These are phyloP conservation scores for Trichoderma semiorbis DNA, from an alignment of 2,329 filamentous ascomycete genomes.

Conservation along the genomic window DNA sequence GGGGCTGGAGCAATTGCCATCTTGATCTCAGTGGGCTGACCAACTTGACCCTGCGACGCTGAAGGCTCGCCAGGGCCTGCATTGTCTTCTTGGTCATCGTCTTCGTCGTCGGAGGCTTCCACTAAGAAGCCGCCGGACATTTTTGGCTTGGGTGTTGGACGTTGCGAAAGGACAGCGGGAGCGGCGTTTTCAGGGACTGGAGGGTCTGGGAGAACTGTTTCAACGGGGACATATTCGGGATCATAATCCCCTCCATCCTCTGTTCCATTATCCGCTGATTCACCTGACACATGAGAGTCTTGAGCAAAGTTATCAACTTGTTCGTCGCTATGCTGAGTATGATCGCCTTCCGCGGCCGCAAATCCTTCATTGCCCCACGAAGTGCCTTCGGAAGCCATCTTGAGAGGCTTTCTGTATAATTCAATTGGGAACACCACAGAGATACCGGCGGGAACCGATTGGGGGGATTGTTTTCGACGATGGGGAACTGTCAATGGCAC, in stretches of 20 bases:
- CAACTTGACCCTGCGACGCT: conserved; percentile 8
- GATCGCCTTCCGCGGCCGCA: conserved; percentile 54
- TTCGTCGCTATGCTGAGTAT: conserved; percentile 54
- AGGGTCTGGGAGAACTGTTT: conserved; percentile 38
- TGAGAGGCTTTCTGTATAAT: conserved; percentile 19
- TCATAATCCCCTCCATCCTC: conserved; percentile 58
- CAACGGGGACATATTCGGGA: conserved; percentile 51
- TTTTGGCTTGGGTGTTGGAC: conserved; percentile 50
- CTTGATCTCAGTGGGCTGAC: conserved; percentile 24
- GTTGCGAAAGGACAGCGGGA: conserved; percentile 29
- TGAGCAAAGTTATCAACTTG: conserved; percentile 50
- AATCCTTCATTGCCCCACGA: conserved; percentile 53
- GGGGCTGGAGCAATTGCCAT: conserved; percentile 23
- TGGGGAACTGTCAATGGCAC: neutral
- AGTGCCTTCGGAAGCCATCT: conserved; percentile 39
- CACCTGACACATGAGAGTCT: conserved; percentile 47
- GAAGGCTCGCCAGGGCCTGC: neutral
- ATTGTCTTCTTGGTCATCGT: conserved; percentile 25
- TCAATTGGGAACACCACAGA: conserved; percentile 7
- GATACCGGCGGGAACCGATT: neutral
- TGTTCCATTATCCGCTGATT: conserved; percentile 44
- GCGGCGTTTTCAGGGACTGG: conserved; percentile 34
- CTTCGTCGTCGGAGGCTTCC: conserved; percentile 58
- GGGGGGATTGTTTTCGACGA: neutral
- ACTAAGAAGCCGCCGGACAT: conserved; percentile 59